Evolutionary conservation across 1,284 basidiomycete genomes (phyloP).

Genomic region (Grifola frondosa): DNA sequence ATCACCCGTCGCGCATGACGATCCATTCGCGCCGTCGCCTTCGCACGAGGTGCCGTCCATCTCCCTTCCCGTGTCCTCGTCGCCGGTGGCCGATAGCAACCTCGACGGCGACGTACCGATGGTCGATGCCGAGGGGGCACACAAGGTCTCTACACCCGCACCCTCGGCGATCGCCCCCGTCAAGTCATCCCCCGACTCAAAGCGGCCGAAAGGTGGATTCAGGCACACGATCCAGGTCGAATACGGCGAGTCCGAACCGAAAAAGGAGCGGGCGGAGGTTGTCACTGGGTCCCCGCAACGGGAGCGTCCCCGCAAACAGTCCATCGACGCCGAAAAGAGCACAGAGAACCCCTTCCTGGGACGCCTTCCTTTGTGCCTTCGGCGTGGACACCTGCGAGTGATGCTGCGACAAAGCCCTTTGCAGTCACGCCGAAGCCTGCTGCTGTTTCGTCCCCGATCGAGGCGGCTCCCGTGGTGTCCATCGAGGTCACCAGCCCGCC

Average conservation of each 20-base stretch:
- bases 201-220: slow-evolving; percentile 47
- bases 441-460: no score
- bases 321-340: slow-evolving; percentile 31
- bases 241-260: slow-evolving; percentile 54
- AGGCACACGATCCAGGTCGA: slow-evolving; percentile 92
- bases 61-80: slow-evolving; percentile 10
- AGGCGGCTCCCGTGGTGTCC: slow-evolving; percentile 40
- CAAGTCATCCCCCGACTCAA: slow-evolving; percentile 34
- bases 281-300: slow-evolving; percentile 16
- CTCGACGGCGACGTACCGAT: slow-evolving; percentile 14
- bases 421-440: slow-evolving; percentile 9
- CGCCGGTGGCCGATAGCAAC: slow-evolving; percentile 8
- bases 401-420: slow-evolving; percentile 2
- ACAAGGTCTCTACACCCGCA: slow-evolving; percentile 16
- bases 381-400: slow-evolving; percentile 17
- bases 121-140: slow-evolving; percentile 11
- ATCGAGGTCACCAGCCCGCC: slow-evolving; percentile 53
- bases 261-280: slow-evolving; percentile 27
- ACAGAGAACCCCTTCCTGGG: slow-evolving; percentile 33
- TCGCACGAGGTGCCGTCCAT: slow-evolving; percentile 27
- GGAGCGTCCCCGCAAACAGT: slow-evolving; percentile 29
- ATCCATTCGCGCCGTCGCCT: slow-evolving; percentile 47
- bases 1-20: slow-evolving; percentile 43
- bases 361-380: slow-evolving; percentile 25
- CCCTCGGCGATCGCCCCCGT: slow-evolving; percentile 28